phyloP scores from a whole-genome alignment of 2,329 filamentous ascomycete genomes.

The Pseudocercospora pini-densiflorae region DNA sequence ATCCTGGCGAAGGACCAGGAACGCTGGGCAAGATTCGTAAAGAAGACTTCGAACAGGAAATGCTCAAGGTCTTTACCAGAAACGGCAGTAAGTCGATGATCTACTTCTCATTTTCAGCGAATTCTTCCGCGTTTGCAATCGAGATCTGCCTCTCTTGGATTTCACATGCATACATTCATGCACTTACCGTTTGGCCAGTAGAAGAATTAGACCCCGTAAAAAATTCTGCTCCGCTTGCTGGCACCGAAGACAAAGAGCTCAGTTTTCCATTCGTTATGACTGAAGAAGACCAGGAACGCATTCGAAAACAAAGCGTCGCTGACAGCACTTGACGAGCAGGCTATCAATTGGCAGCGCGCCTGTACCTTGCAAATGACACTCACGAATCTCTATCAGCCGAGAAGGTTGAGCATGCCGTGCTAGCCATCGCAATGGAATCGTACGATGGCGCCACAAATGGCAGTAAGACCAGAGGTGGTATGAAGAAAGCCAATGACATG shows the following conservation, averaged over 20 bases:
- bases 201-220: constrained; percentile 32
- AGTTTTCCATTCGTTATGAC: constrained; percentile 29
- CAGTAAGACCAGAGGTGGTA: constrained; percentile 73
- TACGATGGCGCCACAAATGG: constrained; percentile 86
- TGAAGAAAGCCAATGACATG: constrained; percentile 80
- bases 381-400: constrained; percentile 55
- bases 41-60: constrained; percentile 69
- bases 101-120: neutral
- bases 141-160: neutral
- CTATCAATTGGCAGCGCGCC: constrained; percentile 62
- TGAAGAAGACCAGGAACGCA: constrained; percentile 18
- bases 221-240: constrained; percentile 28
- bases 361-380: constrained; percentile 63
- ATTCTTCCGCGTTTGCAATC: neutral
- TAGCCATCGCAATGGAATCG: constrained; percentile 67
- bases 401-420: constrained; percentile 62
- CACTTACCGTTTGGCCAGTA: constrained; percentile 30
- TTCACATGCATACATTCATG: neutral
- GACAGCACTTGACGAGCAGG: constrained; percentile 48
- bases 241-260: constrained; percentile 24
- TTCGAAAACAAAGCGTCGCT: constrained; percentile 21
- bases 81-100: constrained; percentile 38
- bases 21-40: constrained; percentile 62
- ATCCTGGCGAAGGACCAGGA: constrained; percentile 49
- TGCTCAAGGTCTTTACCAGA: constrained; percentile 69